Percentiles rank a stretch among this genome's conserved stretches.
These are phyloP conservation scores for Pharnaceum exiguum DNA, from an alignment of 148 eudicot genomes.

Conservation along the genomic window DNA sequence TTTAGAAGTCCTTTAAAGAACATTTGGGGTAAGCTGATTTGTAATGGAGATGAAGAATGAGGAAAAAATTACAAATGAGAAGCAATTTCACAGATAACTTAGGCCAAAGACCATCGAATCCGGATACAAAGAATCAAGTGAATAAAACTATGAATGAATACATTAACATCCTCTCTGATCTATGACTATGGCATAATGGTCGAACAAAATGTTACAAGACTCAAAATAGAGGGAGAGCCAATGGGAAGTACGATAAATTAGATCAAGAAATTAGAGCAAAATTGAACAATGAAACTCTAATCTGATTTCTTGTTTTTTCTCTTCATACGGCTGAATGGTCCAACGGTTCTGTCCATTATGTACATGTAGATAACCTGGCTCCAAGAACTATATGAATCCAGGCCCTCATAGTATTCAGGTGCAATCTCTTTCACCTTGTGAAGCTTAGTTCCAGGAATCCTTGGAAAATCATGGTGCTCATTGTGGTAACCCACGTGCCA, in stretches of 20 bases:
- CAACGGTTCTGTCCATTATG: conserved; percentile 59
- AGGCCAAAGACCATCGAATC: too few species aligned
- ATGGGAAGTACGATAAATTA: not conserved
- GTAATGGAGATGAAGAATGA: conserved; percentile 1
- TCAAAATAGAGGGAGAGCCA: conserved; percentile 2
- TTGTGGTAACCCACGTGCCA: conserved; percentile 98
- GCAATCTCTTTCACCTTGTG: conserved; percentile 91
- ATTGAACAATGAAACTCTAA: conserved; percentile 19
- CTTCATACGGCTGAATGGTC: conserved; percentile 88
- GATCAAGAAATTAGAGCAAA: conserved; percentile 2
- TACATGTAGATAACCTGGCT: conserved; percentile 91
- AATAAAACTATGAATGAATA: conserved; percentile 16
- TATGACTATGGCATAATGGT: conserved; percentile 10
- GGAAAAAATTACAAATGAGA: too few species aligned
- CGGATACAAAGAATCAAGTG: conserved; percentile 21
- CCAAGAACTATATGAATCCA: conserved; percentile 77
- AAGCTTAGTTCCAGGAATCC: conserved; percentile 82
- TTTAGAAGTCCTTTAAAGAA: too few species aligned
- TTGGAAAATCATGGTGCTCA: conserved; percentile 95
- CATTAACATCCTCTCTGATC: conserved; percentile 10
- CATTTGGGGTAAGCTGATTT: not conserved
- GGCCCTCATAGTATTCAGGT: conserved; percentile 62
- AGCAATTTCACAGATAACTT: too few species aligned
- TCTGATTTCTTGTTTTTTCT: conserved; percentile 55
- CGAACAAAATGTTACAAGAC: conserved; percentile 18